Conservation (phyloP, 2,329 filamentous ascomycete genomes). For the Pseudogymnoascus sp. region DNA sequence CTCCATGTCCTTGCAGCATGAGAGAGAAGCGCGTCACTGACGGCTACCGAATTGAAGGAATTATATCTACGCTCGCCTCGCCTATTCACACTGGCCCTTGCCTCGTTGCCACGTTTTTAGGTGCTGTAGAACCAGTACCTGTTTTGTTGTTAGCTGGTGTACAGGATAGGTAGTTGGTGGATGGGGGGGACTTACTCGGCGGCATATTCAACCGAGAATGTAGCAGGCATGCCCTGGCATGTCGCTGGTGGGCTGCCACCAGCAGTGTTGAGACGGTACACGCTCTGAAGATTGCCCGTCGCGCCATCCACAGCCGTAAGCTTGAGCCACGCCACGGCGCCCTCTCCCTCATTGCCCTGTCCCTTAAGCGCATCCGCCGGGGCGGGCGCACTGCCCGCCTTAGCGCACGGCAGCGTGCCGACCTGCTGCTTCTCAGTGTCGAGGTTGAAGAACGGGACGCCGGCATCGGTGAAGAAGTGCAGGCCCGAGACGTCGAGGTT, state of each 20-base stretch:
- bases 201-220: slow-evolving; percentile 70
- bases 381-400: slow-evolving; percentile 52
- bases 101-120: neutral
- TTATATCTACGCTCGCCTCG: slow-evolving; percentile 4
- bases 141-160: neutral
- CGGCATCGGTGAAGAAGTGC: slow-evolving; percentile 68
- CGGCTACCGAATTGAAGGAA: slow-evolving; percentile 6
- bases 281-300: slow-evolving; percentile 59
- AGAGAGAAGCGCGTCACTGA: slow-evolving; percentile 2
- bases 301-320: slow-evolving; percentile 47
- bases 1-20: neutral
- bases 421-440: slow-evolving; percentile 47
- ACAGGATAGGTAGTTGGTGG: neutral
- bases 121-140: slow-evolving; percentile 1
- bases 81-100: neutral
- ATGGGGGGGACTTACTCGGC: slow-evolving; percentile 65
- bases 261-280: slow-evolving; percentile 78
- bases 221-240: slow-evolving; percentile 54
- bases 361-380: slow-evolving; percentile 54
- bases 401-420: slow-evolving; percentile 53
- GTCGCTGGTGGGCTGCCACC: slow-evolving; percentile 68
- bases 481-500: slow-evolving; percentile 60
- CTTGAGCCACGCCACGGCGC: slow-evolving; percentile 74
- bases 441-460: slow-evolving; percentile 74
- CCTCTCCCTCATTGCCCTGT: slow-evolving; percentile 46